phyloP scores from a whole-genome alignment of 1,284 basidiomycete genomes.

The Rugosomyces carneus region DNA sequence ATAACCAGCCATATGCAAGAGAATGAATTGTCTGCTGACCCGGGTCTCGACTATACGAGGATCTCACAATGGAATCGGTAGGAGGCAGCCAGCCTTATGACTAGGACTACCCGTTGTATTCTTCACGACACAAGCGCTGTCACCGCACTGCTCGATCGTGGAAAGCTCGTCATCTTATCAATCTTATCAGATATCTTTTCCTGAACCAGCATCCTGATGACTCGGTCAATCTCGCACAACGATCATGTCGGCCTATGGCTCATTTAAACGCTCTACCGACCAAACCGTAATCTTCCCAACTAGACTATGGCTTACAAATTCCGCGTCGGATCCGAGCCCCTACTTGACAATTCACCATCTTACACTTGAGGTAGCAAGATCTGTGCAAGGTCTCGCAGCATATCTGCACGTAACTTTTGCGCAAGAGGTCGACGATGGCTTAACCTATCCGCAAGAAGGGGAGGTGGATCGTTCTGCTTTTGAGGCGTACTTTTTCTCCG shows the following conservation, averaged over 20 bases:
- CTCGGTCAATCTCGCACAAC: background rate
- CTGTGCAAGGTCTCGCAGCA: constrained; percentile 45
- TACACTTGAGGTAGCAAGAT: constrained; percentile 39
- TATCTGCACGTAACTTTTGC: constrained; percentile 64
- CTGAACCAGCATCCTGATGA: background rate
- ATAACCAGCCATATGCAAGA: no score
- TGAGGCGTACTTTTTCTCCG: constrained; percentile 68
- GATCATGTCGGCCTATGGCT: constrained; percentile 20
- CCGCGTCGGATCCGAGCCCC: constrained; percentile 3
- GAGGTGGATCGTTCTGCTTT: constrained; percentile 51
- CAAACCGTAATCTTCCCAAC: constrained; percentile 16
- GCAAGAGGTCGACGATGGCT: constrained; percentile 69
- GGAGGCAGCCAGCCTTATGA: no score
- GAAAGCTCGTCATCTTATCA: background rate
- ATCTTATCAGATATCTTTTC: background rate
- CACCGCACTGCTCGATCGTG: background rate
- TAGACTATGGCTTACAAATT: constrained; percentile 22
- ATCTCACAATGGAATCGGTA: no score
- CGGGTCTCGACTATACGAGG: background rate
- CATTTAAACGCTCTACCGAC: constrained; percentile 12
- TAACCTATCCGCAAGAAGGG: constrained; percentile 81
- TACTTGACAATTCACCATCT: constrained; percentile 61
- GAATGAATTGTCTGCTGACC: background rate
- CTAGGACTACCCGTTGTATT: background rate
- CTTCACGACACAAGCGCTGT: background rate